Conservation (phyloP, 2,329 filamentous ascomycete genomes). For the Talaromyces islandicus region DNA sequence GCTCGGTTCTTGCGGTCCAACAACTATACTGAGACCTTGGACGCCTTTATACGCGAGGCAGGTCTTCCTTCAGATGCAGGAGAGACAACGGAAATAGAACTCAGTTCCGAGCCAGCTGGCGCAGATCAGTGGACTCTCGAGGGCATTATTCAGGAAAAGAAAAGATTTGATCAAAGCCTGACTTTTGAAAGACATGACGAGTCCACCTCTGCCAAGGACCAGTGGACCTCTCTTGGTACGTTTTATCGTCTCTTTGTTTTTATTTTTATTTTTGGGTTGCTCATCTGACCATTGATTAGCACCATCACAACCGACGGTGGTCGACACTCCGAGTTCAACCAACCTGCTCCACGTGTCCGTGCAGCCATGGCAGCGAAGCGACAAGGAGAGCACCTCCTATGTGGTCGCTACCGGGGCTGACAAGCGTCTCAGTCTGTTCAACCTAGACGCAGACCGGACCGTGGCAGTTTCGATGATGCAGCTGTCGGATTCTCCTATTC, state of each 20-base stretch:
- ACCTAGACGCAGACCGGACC: conserved; percentile 16
- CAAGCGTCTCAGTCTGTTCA: conserved; percentile 43
- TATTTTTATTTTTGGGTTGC: neutral
- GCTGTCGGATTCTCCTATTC: conserved; percentile 41
- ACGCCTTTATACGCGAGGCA: conserved; percentile 54
- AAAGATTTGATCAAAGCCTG: conserved; percentile 49
- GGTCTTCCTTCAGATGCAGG: conserved; percentile 48
- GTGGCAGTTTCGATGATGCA: conserved; percentile 19
- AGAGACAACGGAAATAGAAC: conserved; percentile 1
- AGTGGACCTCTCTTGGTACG: conserved; percentile 46
- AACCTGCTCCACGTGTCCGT: conserved; percentile 50
- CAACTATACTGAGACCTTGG: conserved; percentile 46
- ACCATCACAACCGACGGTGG: conserved; percentile 37
- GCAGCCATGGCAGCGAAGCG: conserved; percentile 26
- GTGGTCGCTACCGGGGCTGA: conserved; percentile 44
- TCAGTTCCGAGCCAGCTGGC: conserved; percentile 7
- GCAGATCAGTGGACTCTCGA: conserved; percentile 51
- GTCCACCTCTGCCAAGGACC: conserved; percentile 23
- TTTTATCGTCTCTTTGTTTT: neutral
- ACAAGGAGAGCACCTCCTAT: conserved; percentile 15
- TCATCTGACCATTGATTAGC: conserved; percentile 25
- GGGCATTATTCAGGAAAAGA: conserved; percentile 56
- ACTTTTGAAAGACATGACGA: conserved; percentile 51
- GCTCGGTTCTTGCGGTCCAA: conserved; percentile 40
- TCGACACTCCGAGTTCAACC: conserved; percentile 42